Evolutionary conservation across 352 stramenopile species (phyloP).

Genomic region (Pythium aristosporum): DNA sequence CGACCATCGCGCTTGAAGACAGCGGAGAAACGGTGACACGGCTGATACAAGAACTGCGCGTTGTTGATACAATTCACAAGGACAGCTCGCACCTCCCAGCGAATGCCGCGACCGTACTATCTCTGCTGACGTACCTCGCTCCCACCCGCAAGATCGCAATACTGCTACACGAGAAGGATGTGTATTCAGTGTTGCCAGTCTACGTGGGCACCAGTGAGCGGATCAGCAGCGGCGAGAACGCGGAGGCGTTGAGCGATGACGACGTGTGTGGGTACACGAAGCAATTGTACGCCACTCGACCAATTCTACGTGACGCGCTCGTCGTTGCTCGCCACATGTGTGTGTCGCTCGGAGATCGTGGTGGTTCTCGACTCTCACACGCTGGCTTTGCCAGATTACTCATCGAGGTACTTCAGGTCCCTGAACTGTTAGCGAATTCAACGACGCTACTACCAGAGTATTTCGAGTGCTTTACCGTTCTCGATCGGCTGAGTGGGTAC

Average conservation of each 20-base stretch:
- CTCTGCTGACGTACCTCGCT: conserved; percentile 39
- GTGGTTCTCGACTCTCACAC: conserved; percentile 36
- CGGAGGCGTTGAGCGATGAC: neutral
- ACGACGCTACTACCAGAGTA: neutral
- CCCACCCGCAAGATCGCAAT: conserved; percentile 43
- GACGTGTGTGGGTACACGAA: neutral
- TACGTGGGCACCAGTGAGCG: conserved; percentile 34
- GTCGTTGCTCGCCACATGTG: conserved; percentile 35
- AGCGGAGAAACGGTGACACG: conserved; percentile 48
- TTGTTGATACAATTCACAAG: conserved; percentile 11
- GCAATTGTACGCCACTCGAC: conserved; percentile 5
- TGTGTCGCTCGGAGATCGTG: conserved; percentile 33
- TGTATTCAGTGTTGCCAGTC: conserved; percentile 39
- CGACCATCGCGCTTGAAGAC: conserved; percentile 65
- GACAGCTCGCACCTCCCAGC: conserved; percentile 18
- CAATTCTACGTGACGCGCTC: conserved; percentile 26
- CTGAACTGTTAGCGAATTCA: neutral
- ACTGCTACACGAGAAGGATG: conserved; percentile 57
- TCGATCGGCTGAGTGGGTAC: conserved; percentile 37
- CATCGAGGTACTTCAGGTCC: conserved; percentile 38
- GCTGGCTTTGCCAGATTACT: conserved; percentile 42
- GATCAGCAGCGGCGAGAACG: neutral
- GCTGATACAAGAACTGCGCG: conserved; percentile 51
- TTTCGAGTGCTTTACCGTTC: conserved; percentile 39
- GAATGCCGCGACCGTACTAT: conserved; percentile 48